A percentile compares a stretch with the other conserved stretches of the same genome.
Evolutionary conservation across 1,284 basidiomycete species (phyloP).

Genomic region (Cryptococcus hybrid): DNA sequence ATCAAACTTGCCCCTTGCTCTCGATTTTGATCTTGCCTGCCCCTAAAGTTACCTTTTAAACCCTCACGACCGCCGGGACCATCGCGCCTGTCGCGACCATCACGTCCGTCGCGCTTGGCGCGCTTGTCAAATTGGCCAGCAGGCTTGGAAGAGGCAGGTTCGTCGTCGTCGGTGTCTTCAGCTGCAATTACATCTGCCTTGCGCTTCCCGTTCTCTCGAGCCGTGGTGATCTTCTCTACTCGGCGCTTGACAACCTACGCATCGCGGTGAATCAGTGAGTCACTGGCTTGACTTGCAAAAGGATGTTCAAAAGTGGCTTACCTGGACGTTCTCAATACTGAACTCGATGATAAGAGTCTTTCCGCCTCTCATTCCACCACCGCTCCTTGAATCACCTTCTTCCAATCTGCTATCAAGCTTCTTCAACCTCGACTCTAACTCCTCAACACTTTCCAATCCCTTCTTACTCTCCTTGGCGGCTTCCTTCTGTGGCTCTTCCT

Average conservation of each 20-base stretch:
- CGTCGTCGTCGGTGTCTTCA: conserved; percentile 35
- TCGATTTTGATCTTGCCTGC: not conserved
- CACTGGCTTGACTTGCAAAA: not conserved
- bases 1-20: conserved; percentile 2
- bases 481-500: conserved; percentile 36
- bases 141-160: conserved; percentile 1
- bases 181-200: conserved; percentile 18
- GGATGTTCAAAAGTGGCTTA: conserved; percentile 42
- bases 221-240: conserved; percentile 42
- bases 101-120: not conserved
- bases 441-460: conserved; percentile 43
- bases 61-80: not conserved
- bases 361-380: conserved; percentile 54
- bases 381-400: conserved; percentile 36
- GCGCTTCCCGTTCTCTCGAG: conserved; percentile 15
- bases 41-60: not conserved
- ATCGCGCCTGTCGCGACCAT: not conserved
- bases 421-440: conserved; percentile 53
- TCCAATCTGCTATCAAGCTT: conserved; percentile 39
- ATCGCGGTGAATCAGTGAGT: not conserved
- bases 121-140: not conserved
- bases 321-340: conserved; percentile 89
- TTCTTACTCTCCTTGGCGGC: conserved; percentile 37
- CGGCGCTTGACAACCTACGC: conserved; percentile 45
- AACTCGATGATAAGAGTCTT: conserved; percentile 81